Percentiles rank a stretch among this genome's conserved stretches.
Conservation (phyloP, 2,329 filamentous ascomycete species). For the Penicillium olsonii region DNA sequence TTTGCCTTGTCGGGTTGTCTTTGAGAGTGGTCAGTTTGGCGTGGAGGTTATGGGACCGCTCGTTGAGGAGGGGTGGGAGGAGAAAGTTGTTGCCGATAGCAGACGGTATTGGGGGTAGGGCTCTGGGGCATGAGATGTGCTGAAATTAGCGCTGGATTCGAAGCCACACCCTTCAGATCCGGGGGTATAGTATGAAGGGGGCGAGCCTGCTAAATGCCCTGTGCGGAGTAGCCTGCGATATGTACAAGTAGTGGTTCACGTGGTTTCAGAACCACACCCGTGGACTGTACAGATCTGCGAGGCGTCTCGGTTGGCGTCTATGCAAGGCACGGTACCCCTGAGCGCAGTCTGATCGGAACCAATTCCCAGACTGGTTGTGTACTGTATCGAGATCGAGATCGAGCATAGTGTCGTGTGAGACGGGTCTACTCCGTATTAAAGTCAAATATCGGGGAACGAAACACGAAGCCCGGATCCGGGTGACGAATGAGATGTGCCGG, state of each 20-base stretch:
- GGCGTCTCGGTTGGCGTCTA: not conserved
- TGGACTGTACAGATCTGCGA: not conserved
- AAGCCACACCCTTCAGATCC: too few relatives aligned
- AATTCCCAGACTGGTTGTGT: too few relatives aligned
- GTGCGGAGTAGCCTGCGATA: too few relatives aligned
- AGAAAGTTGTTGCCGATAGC: constrained; percentile 48
- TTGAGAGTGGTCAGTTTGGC: constrained; percentile 51
- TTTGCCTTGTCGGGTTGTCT: constrained; percentile 51
- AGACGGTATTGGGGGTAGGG: constrained; percentile 46
- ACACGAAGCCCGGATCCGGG: not conserved
- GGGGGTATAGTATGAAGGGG: too few relatives aligned
- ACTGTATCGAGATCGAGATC: too few relatives aligned
- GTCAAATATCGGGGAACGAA: not conserved
- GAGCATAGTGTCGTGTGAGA: not conserved
- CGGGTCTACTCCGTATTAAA: not conserved
- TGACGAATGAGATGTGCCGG: not conserved
- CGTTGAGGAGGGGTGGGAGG: constrained; percentile 40
- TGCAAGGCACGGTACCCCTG: not conserved
- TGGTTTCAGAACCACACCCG: not conserved
- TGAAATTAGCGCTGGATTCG: too few relatives aligned
- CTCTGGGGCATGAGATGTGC: too few relatives aligned
- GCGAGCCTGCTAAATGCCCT: too few relatives aligned
- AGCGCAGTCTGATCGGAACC: not conserved
- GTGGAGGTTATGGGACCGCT: constrained; percentile 54
- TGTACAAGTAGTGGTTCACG: too few relatives aligned